Conservation (phyloP, 441 rosid species). For the Erodium chrysanthum region DNA sequence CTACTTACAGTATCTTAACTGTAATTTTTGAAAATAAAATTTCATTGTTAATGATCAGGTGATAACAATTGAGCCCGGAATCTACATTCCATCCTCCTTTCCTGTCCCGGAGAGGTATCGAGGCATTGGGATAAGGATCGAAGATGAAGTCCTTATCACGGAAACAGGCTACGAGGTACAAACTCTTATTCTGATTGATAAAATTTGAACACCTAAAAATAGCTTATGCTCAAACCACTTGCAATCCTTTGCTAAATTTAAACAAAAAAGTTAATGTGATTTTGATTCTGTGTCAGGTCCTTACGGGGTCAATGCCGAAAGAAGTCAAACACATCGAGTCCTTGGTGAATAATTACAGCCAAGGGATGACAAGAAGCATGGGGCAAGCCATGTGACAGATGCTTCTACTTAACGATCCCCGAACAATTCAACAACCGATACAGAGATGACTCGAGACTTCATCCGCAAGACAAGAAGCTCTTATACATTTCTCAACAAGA, state of each 20-base stretch:
- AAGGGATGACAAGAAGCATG: constrained; percentile 11
- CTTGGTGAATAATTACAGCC: constrained; percentile 50
- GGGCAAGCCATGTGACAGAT: constrained; percentile 14
- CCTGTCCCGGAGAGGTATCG: constrained; percentile 62
- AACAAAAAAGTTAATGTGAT: not conserved
- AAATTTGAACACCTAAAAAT: not conserved
- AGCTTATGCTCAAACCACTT: not conserved
- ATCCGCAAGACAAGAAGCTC: not conserved
- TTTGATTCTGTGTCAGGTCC: constrained; percentile 35
- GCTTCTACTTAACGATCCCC: too few relatives aligned
- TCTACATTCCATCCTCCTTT: constrained; percentile 59
- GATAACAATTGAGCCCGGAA: constrained; percentile 92
- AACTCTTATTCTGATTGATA: not conserved
- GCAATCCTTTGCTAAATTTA: not conserved
- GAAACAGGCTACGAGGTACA: constrained; percentile 78
- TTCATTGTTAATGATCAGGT: constrained; percentile 39
- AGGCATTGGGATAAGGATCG: constrained; percentile 87
- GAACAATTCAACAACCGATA: not conserved
- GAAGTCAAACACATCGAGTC: constrained; percentile 73
- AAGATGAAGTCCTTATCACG: constrained; percentile 90
- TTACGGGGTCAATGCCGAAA: constrained; percentile 92
- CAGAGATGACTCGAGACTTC: not conserved
- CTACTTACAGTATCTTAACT: not conserved
- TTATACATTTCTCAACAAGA: not conserved
- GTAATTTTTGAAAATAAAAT: not conserved